Base-by-base conservation (phyloP, 495 filamentous ascomycete species). In the Aspergillus mulundensis region DNA sequence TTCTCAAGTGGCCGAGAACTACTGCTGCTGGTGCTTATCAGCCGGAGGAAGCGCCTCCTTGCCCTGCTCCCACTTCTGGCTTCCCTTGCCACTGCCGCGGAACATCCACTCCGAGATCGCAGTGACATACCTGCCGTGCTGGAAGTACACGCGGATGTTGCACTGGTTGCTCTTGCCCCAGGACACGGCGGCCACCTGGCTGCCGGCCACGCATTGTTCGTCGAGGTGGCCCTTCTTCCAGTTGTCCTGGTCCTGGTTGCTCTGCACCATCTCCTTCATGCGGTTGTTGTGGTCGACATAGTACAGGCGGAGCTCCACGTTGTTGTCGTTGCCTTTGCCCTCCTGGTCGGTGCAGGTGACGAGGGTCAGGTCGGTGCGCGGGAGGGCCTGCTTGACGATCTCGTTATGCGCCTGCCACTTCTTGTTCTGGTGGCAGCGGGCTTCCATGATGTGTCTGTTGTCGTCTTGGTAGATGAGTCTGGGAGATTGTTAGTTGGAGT, bases 121-220 rank as follows among this genome's bases (percentile, higher is more conserved):
- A 49, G 50, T 59, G 12, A 59, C 57, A n/a, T 42, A 21, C 28
- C 48, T 21, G 5, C 57, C 57, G 14, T 42, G 45, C 57, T 54
- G 57, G 44, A 58, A 58, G 36, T 45, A 58, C 28, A 58, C 36
- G n/a, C 48, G 38, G 16, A 58, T 21, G 18, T 50, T 7, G 11
- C 41, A 19, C 7, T 39, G 20, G 10, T 16, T 24, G 23, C 40
- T 7, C 15, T 3, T 7, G 11, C 28, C 28, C 21, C 20, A 52
- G n/a, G 18, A 21, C 47, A 58, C 23, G 8, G 46, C 55, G 2
- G 47, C 55, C 15, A 44, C 39, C 39, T 58, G 39, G 34, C 44
- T 44, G 15, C 47, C 55, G 0, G 55, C 39, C 4, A 58, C 46
- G 25, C 55, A 44, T 6, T 25, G 38, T 23, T 45, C 14, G 41